Conservation (phyloP, 2,329 filamentous ascomycete genomes). For the Cercospora berteroae region DNA sequence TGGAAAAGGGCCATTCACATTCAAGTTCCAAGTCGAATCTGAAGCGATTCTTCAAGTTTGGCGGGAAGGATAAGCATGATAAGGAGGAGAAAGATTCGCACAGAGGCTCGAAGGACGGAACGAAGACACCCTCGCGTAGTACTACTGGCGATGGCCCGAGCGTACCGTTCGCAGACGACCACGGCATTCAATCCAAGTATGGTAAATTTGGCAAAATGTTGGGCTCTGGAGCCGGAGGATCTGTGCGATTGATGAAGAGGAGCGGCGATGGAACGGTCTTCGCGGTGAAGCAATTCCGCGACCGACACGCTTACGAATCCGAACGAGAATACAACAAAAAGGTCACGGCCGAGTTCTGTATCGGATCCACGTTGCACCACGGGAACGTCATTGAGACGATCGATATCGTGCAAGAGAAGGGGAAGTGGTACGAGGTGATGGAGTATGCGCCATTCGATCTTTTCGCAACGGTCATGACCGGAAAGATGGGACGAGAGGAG, state of each 20-base stretch:
- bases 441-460: conserved; percentile 95
- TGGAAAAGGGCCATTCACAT: conserved; percentile 40
- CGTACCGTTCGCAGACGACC: conserved; percentile 90
- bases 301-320: conserved; percentile 87
- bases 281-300: conserved; percentile 94
- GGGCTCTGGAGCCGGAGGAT: conserved; percentile 90
- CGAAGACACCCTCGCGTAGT: conserved; percentile 25
- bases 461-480: conserved; percentile 98
- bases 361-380: conserved; percentile 93
- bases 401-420: conserved; percentile 92
- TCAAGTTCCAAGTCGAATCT: conserved; percentile 84
- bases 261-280: conserved; percentile 91
- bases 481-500: conserved; percentile 91
- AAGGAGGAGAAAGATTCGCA: conserved; percentile 44
- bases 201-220: conserved; percentile 93
- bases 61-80: conserved; percentile 66
- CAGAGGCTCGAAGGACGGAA: conserved; percentile 28
- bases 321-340: conserved; percentile 98
- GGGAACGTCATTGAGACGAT: conserved; percentile 98
- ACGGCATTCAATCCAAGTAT: conserved; percentile 85
- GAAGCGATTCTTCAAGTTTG: conserved; percentile 84
- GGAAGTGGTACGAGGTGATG: conserved; percentile 98
- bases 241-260: conserved; percentile 89
- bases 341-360: conserved; percentile 95
- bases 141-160: conserved; percentile 39